Percentiles rank a stretch among this genome's conserved stretches.
These are phyloP conservation scores for Colletotrichum incanum DNA, from an alignment of 2,329 filamentous ascomycete genomes.

Conservation along the genomic window DNA sequence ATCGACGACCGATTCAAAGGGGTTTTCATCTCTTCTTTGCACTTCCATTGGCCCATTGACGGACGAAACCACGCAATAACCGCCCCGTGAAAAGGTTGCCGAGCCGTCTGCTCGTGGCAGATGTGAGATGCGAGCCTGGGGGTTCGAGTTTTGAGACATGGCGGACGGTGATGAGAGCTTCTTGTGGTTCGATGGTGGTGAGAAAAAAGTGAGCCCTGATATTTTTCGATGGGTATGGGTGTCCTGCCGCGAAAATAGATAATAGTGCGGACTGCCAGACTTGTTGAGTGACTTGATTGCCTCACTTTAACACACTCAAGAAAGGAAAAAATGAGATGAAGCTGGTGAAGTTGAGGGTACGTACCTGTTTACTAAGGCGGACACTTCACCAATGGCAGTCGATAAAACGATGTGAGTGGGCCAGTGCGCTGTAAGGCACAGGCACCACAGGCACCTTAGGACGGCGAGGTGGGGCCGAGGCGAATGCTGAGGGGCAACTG, in stretches of 20 bases:
- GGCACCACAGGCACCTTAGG: neutral
- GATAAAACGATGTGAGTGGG: neutral
- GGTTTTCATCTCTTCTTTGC: constrained; percentile 87
- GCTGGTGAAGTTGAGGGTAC: constrained; percentile 11
- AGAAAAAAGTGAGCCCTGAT: neutral
- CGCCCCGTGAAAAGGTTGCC: constrained; percentile 80
- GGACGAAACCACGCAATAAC: constrained; percentile 86
- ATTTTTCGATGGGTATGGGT: neutral
- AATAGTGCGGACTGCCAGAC: neutral
- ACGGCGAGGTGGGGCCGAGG: neutral
- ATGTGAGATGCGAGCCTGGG: constrained; percentile 68
- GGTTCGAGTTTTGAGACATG: constrained; percentile 54
- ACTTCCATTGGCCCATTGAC: constrained; percentile 97
- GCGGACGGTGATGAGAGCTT: neutral
- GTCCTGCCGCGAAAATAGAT: neutral
- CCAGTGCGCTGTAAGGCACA: neutral
- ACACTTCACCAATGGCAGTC: constrained; percentile 10
- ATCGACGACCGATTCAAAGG: constrained; percentile 92
- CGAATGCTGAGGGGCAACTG: neutral
- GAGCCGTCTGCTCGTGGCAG: constrained; percentile 85
- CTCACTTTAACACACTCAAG: neutral
- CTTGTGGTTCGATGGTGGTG: neutral
- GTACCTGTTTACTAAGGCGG: constrained; percentile 29
- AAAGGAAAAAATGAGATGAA: constrained; percentile 16
- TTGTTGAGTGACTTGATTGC: neutral